These are phyloP conservation scores for Suhomyces pyralidae DNA, from an alignment of 805 yeast species.

Conservation along the genomic window DNA sequence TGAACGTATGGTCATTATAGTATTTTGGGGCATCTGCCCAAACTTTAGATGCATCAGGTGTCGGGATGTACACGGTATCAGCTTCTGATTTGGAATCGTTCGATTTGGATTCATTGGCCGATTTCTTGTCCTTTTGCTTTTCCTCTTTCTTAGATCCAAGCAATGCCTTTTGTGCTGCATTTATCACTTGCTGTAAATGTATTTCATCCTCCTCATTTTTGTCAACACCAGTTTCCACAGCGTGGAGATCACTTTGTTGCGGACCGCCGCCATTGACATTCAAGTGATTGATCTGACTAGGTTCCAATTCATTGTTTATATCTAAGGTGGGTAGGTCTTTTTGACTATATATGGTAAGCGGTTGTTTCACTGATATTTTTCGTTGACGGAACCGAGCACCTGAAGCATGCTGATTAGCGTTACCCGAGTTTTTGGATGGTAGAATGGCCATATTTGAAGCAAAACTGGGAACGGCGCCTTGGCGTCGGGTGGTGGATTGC, in stretches of 20 bases:
- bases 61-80: conserved; percentile 73
- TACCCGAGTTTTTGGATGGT: conserved; percentile 35
- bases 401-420: conserved; percentile 34
- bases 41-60: conserved; percentile 86
- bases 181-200: conserved; percentile 87
- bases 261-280: conserved; percentile 42
- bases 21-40: conserved; percentile 78
- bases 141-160: conserved; percentile 31
- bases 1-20: conserved; percentile 60
- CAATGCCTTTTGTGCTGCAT: conserved; percentile 69
- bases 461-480: conserved; percentile 2
- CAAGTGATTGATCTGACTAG: conserved; percentile 41
- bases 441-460: conserved; percentile 34
- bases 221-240: conserved; percentile 96
- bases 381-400: conserved; percentile 85
- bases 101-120: not conserved
- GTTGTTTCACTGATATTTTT: conserved; percentile 89
- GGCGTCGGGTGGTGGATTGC: not conserved
- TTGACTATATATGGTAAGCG: conserved; percentile 72
- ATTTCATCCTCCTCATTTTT: conserved; percentile 97
- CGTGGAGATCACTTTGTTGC: conserved; percentile 81
- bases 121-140: conserved; percentile 30
- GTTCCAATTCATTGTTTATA: conserved; percentile 37
- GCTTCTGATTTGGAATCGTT: conserved; percentile 3
- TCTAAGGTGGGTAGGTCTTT: conserved; percentile 79